Evolutionary conservation across 2,329 filamentous ascomycete species (phyloP).

Genomic region (Pseudogymnoascus sp.): DNA sequence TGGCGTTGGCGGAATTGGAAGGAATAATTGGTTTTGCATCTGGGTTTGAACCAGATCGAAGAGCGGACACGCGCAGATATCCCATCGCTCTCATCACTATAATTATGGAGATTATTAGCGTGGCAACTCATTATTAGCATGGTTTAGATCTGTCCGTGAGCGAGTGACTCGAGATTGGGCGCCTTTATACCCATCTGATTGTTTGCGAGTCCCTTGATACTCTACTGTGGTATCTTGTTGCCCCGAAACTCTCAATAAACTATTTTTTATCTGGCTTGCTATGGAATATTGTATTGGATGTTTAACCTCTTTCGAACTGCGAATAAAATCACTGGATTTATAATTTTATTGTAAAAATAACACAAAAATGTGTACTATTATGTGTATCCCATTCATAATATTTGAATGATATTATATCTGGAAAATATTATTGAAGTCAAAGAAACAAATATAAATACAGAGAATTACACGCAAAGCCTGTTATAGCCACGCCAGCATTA

Average conservation of each 20-base stretch:
- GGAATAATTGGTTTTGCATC: conserved; percentile 1
- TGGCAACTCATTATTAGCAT: conserved; percentile 1
- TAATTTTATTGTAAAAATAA: neutral
- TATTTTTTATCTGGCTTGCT: neutral
- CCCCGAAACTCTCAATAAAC: neutral
- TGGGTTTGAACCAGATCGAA: neutral
- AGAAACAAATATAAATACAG: neutral
- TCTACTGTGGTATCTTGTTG: neutral
- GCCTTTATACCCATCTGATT: conserved; percentile 7
- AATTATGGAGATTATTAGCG: conserved; percentile 5
- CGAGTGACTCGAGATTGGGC: neutral
- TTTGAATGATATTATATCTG: too few species aligned
- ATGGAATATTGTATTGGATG: neutral
- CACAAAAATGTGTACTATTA: neutral
- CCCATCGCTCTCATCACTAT: neutral
- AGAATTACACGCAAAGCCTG: neutral
- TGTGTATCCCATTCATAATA: neutral
- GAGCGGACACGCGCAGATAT: neutral
- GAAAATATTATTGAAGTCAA: neutral
- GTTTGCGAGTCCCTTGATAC: neutral
- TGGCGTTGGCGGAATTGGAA: conserved; percentile 7
- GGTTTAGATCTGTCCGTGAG: neutral
- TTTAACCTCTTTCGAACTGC: neutral
- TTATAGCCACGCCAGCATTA: neutral
- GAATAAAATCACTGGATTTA: neutral